Evolutionary conservation across 2,329 filamentous ascomycete genomes (phyloP), one percentile per base, ranked within the genome.

Genomic region (Daldinia eschscholtzii): DNA sequence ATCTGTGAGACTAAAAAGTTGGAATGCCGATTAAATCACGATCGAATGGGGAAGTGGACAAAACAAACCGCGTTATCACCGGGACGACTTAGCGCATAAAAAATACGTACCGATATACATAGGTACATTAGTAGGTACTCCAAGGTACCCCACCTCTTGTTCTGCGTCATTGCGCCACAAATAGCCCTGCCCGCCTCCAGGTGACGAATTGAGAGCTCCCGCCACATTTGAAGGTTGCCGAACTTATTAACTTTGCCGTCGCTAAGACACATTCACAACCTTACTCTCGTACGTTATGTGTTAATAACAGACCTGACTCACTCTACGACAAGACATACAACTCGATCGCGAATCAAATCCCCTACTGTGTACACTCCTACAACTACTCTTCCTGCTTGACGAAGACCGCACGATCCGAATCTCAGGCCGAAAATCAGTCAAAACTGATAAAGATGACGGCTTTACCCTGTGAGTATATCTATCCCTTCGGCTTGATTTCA

Each of bases 61-160:
- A 74, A 77, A 76, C 74, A 77, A 75, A 72, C 44, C 46, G 46
- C 57, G 65, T 52, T 61, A 72, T 79, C 76, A 75, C 76, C 76
- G 20, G 75, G 76, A 74, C 76, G 76, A 79, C 71, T 33, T 55
- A 37, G 33, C 30, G 33, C 10, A 41, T 15, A 28, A 18, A 18
- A 30, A 12, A 20, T 28, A 37, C 30, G n/a, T 20, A 13, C n/a
- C 10, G 20, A 37, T 20, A 18, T 56, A 57, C 20, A 41, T 42
- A 18, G 23, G 15, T 37, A 30, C n/a, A 39, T n/a, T 37, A 37
- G 2, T 37, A 37, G 7, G 12, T 37, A 37, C 10, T 37, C 3
- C 7, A 12, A 13, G 35, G 35, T 15, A 18, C 39, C 60, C 57
- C 39, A 56, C 50, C 57, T 48, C 4, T 46, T 33, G 13, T 33